A percentile compares a stretch with the other conserved stretches of the same genome.
Evolutionary conservation across 1,139 yeast genomes (phyloP).

Genomic region (Geotrichum restrictum): DNA sequence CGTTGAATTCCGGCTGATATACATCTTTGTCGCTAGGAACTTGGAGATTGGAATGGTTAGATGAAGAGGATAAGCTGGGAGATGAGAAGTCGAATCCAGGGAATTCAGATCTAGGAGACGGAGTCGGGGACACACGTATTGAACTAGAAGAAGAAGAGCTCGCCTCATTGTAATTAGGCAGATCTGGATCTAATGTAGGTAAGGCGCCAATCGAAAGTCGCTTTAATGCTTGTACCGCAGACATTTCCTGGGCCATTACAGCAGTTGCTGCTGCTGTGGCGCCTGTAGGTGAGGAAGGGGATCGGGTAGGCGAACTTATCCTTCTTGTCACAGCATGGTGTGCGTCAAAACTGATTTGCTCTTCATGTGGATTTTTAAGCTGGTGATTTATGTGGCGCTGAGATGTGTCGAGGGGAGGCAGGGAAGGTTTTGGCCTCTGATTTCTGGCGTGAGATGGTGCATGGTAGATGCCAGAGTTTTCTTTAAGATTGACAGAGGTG

Average conservation of each 20-base stretch:
- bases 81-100: constrained; percentile 12
- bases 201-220: constrained; percentile 46
- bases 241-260: constrained; percentile 49
- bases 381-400: constrained; percentile 6
- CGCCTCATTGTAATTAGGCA: constrained; percentile 34
- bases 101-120: constrained; percentile 13
- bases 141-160: neutral
- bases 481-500: neutral
- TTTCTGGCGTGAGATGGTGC: neutral
- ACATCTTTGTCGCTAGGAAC: constrained; percentile 5
- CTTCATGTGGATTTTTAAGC: neutral
- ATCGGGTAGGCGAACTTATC: constrained; percentile 5
- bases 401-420: constrained; percentile 2
- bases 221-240: constrained; percentile 46
- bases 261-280: constrained; percentile 32
- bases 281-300: constrained; percentile 7
- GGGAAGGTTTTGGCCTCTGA: neutral
- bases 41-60: neutral
- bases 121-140: constrained; percentile 1
- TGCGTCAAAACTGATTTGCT: neutral
- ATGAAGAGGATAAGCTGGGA: neutral
- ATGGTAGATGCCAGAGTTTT: neutral
- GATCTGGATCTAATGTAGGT: constrained; percentile 46
- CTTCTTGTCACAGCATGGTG: neutral
- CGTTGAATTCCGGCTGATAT: constrained; percentile 20